Percentiles rank a stretch among this genome's conserved stretches.
phyloP scores from a whole-genome alignment of 83 land plant species.

The Thuja plicata region DNA sequence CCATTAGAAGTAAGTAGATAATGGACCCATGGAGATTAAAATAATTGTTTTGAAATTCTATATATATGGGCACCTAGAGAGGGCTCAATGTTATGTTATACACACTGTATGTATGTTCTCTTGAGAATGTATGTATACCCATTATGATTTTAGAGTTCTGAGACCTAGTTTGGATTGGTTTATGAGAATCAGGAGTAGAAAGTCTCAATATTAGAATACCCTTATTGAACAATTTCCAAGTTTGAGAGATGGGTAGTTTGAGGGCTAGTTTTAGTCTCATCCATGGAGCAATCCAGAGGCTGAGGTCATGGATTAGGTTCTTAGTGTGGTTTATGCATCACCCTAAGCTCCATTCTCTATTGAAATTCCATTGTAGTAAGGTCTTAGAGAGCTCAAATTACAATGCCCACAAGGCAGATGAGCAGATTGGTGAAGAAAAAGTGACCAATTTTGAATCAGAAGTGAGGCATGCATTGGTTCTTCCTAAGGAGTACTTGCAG shows the following conservation, averaged over 20 bases:
- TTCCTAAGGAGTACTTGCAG: background rate
- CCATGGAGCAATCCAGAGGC: background rate
- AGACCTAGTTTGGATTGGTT: background rate
- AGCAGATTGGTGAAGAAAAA: too few relatives aligned
- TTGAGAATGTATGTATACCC: background rate
- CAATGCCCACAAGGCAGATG: background rate
- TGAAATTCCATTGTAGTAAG: background rate
- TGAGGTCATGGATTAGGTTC: slow-evolving; percentile 1
- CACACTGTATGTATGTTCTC: too few relatives aligned
- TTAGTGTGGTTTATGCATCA: background rate
- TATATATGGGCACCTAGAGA: background rate
- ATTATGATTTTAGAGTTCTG: background rate
- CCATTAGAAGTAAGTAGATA: too few relatives aligned
- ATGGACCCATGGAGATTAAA: background rate
- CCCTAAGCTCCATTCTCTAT: background rate
- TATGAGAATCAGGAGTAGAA: background rate
- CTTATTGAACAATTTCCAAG: background rate
- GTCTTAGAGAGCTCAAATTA: background rate
- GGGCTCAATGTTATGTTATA: background rate
- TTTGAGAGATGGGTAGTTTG: background rate
- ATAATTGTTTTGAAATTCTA: too few relatives aligned
- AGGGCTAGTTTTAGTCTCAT: slow-evolving; percentile 2
- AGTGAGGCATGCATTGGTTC: background rate
- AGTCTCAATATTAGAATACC: background rate
- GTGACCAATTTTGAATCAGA: background rate